A percentile compares a stretch with the other conserved stretches of the same genome.
Evolutionary conservation across 108 stramenopile genomes (phyloP).

Genomic region (Parietichytrium sp.): DNA sequence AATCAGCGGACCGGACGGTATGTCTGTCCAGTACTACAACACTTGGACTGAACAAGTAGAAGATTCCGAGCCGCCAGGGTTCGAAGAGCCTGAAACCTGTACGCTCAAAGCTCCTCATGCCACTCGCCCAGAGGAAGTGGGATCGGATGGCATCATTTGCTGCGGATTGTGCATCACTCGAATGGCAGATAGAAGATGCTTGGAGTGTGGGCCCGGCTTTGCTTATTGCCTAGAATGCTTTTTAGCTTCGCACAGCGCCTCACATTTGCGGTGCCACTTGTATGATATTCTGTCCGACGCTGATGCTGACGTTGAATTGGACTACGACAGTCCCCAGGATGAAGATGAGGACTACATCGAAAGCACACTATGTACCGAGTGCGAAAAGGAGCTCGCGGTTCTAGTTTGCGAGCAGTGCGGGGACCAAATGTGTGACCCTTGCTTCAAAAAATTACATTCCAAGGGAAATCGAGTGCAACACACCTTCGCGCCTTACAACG

Average conservation of each 20-base stretch:
- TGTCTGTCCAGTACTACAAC: slow-evolving; percentile 8
- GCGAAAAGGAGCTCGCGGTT: not conserved
- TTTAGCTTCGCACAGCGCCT: not conserved
- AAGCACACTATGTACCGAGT: not conserved
- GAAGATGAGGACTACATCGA: slow-evolving; percentile 13
- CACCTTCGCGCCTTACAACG: not conserved
- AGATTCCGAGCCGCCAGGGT: not conserved
- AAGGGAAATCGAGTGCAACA: not conserved
- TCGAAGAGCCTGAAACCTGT: not conserved
- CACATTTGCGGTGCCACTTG: not conserved
- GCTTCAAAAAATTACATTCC: not conserved
- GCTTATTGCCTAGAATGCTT: not conserved
- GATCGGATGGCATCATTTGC: not conserved
- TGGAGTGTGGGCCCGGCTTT: not conserved
- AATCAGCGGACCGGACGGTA: not conserved
- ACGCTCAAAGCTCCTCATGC: not conserved
- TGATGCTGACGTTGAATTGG: no score
- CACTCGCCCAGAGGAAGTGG: not conserved
- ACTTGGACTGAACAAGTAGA: not conserved
- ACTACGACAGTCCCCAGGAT: not conserved
- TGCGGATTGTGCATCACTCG: not conserved
- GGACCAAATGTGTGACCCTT: slow-evolving; percentile 17
- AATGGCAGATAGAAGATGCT: slow-evolving; percentile 3
- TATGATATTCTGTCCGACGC: no score
- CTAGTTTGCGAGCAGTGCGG: slow-evolving; percentile 20